Percentiles rank a stretch among this genome's conserved stretches.
These are phyloP conservation scores for Phalaenopsis hybrid DNA, from an alignment of 116 monocot species.

Conservation along the genomic window DNA sequence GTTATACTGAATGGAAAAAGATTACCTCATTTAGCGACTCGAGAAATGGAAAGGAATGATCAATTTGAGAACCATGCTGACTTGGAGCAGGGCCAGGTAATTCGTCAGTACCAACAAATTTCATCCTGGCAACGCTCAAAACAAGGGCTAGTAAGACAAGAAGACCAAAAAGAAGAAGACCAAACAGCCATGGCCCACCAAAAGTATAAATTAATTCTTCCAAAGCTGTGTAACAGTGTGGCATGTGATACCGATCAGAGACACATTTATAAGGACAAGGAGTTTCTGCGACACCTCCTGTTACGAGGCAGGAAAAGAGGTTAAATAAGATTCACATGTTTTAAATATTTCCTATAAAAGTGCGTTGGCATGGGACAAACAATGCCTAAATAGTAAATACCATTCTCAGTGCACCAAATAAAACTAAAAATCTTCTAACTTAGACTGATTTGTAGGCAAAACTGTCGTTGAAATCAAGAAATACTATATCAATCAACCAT, in stretches of 20 bases:
- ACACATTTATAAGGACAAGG: conserved; percentile 93
- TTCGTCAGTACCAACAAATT: conserved; percentile 94
- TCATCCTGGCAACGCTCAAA: conserved; percentile 97
- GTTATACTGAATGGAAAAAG: not conserved
- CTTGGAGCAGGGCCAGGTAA: conserved; percentile 87
- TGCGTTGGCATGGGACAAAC: not conserved
- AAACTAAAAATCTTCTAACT: not conserved
- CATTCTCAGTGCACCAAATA: conserved; percentile 1
- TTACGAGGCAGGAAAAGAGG: not conserved
- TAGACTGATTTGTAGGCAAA: not conserved
- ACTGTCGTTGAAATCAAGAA: not conserved
- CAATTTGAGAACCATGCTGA: conserved; percentile 91
- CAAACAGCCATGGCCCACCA: conserved; percentile 99
- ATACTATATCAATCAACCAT: not conserved
- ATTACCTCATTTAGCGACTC: conserved; percentile 94
- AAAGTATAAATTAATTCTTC: conserved; percentile 98
- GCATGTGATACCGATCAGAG: conserved; percentile 96
- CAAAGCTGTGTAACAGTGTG: conserved; percentile 93
- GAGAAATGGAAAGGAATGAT: conserved; percentile 92
- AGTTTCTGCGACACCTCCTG: conserved; percentile 83
- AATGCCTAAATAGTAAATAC: not conserved
- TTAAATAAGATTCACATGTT: not conserved
- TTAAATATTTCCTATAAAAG: not conserved
- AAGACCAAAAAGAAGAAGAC: conserved; percentile 80
- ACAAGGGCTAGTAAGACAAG: conserved; percentile 80